Evolutionary conservation across 805 yeast species (phyloP), one percentile per base, ranked within the genome.

Genomic region (Brettanomyces anomalus): DNA sequence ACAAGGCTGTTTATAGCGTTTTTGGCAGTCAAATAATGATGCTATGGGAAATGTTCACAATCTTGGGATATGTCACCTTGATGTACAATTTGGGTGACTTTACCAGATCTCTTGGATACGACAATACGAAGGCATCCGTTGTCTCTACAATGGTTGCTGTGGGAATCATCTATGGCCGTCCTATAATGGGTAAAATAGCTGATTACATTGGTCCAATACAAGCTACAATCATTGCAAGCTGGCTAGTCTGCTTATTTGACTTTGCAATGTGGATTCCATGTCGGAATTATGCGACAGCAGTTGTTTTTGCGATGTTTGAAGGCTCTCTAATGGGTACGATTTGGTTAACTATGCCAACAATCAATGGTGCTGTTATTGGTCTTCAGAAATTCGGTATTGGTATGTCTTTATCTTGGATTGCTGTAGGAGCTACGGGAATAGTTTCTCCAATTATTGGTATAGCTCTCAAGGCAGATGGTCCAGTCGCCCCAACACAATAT

Each of bases 311-410:
- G 1, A 28, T 79, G 14, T 46, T 79, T 4, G 67, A 62, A 49
- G 87, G 87, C 32, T 61, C 68, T 0, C 41, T 73, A 28, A 79
- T 79, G 81, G 86, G 86, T 3, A 64, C 77, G 10, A 62, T 79
- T 36, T 80, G 77, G 73, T 72, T 79, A 3, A 69, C 76, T 3
- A 49, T 71, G 46, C 72, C 79, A 1, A 68, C 83, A 3, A 62
- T 76, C 20, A 56, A 68, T 1, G 71, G 81, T 1, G 57, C 77
- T 40, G 60, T 78, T 20, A 72, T 72, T 15, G 86, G 86, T 0
- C 55, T 79, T 26, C 56, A 66, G 33, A 75, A 72, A 48, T 57
- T 78, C 53, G 72, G 72, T 37, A 70, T 74, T 15, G 71, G 76
- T 16, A 66, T 76, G 73, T 49, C 72, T 4, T 42, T 55, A 5